These are phyloP conservation scores for Penicillium freii DNA, from an alignment of 2,329 filamentous ascomycete genomes.

Conservation along the genomic window DNA sequence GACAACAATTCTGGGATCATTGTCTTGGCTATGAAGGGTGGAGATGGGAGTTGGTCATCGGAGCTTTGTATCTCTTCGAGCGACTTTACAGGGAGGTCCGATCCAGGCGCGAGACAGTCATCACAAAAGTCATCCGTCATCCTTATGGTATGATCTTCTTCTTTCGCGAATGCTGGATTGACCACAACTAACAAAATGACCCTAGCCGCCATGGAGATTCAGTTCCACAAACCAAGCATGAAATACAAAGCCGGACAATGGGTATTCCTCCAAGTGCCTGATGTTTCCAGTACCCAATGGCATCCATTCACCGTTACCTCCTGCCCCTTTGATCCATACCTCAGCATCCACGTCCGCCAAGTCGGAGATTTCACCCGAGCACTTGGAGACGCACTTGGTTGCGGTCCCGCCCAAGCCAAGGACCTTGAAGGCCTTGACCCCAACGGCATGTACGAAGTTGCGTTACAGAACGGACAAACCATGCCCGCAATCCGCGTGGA, in stretches of 20 bases:
- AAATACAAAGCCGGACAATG: constrained; percentile 98
- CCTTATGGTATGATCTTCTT: constrained; percentile 70
- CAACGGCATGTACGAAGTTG: constrained; percentile 97
- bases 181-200: constrained; percentile 28
- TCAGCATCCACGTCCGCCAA: constrained; percentile 92
- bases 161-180: too few species aligned
- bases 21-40: constrained; percentile 95
- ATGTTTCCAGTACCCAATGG: constrained; percentile 88
- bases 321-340: constrained; percentile 91
- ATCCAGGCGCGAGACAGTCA: constrained; percentile 77
- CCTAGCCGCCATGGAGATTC: constrained; percentile 88
- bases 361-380: constrained; percentile 92
- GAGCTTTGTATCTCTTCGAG: constrained; percentile 80
- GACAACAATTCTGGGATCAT: constrained; percentile 78
- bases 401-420: constrained; percentile 80
- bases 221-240: constrained; percentile 95
- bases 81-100: constrained; percentile 89
- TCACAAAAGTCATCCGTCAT: constrained; percentile 90
- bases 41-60: constrained; percentile 91
- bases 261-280: constrained; percentile 92
- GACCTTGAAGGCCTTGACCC: constrained; percentile 88
- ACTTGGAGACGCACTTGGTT: constrained; percentile 95
- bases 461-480: constrained; percentile 84
- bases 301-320: constrained; percentile 99
- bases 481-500: constrained; percentile 91